Conservation (phyloP, 2,329 filamentous ascomycete species). For the Monosporascus ibericus region DNA sequence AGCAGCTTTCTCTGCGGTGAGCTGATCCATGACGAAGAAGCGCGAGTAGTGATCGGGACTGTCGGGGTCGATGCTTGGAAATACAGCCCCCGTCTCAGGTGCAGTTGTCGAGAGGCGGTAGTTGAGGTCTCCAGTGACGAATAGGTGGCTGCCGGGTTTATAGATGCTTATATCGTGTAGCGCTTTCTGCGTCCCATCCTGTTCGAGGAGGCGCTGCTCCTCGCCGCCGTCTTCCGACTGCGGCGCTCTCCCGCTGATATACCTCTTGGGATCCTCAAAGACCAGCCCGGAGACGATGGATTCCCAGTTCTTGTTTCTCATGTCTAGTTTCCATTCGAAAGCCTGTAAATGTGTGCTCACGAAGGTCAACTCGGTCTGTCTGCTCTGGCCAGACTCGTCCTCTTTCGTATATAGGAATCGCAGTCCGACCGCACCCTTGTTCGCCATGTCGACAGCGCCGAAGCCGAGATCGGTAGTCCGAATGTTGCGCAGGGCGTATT, state of each 20-base stretch:
- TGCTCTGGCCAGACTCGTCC: slow-evolving; percentile 22
- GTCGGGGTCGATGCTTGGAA: slow-evolving; percentile 53
- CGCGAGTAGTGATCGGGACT: slow-evolving; percentile 56
- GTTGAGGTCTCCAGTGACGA: slow-evolving; percentile 89
- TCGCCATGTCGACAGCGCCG: slow-evolving; percentile 82
- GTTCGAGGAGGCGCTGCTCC: slow-evolving; percentile 16
- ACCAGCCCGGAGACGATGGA: slow-evolving; percentile 74
- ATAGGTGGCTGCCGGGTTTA: slow-evolving; percentile 67
- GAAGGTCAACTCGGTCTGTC: slow-evolving; percentile 67
- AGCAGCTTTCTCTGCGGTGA: slow-evolving; percentile 63
- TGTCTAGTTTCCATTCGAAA: slow-evolving; percentile 70
- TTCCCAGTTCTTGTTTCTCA: slow-evolving; percentile 84
- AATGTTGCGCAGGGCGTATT: slow-evolving; percentile 55
- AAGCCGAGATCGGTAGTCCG: slow-evolving; percentile 79
- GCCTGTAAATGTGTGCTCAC: slow-evolving; percentile 84
- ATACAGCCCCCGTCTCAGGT: slow-evolving; percentile 56
- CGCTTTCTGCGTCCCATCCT: slow-evolving; percentile 25
- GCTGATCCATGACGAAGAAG: slow-evolving; percentile 72
- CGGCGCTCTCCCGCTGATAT: slow-evolving; percentile 12
- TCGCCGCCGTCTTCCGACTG: slow-evolving; percentile 11
- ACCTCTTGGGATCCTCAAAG: slow-evolving; percentile 54
- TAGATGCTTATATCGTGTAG: slow-evolving; percentile 64
- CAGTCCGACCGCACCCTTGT: slow-evolving; percentile 86
- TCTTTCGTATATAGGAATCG: slow-evolving; percentile 55
- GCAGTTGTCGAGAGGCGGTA: slow-evolving; percentile 73